Evolutionary conservation across 805 yeast species (phyloP).

Genomic region (Ogataea chonburiensis): DNA sequence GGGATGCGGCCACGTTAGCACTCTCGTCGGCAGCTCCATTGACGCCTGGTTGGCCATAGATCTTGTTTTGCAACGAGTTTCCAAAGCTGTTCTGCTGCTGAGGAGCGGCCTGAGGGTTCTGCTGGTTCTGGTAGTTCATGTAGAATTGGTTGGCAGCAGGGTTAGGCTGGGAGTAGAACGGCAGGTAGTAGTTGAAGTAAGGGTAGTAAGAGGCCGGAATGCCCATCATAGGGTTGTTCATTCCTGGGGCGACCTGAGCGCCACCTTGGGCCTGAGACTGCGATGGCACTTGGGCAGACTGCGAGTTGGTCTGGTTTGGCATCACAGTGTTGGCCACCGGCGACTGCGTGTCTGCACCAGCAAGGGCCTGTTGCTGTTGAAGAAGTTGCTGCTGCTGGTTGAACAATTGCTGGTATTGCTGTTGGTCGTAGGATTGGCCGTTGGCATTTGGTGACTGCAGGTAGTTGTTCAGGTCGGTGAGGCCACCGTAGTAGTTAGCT

Average conservation of each 20-base stretch:
- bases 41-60: slow-evolving; percentile 29
- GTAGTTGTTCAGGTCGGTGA: slow-evolving; percentile 29
- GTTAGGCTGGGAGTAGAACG: slow-evolving; percentile 30
- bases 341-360: slow-evolving; percentile 21
- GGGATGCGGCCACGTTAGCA: slow-evolving; percentile 14
- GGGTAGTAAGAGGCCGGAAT: slow-evolving; percentile 33
- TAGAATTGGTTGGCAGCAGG: slow-evolving; percentile 32
- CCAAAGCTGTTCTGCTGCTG: slow-evolving; percentile 25
- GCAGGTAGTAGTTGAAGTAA: slow-evolving; percentile 34
- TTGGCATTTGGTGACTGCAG: slow-evolving; percentile 25
- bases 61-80: slow-evolving; percentile 26
- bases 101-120: slow-evolving; percentile 22
- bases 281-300: slow-evolving; percentile 17
- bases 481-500: slow-evolving; percentile 25
- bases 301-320: slow-evolving; percentile 18
- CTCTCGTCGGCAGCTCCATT: slow-evolving; percentile 19
- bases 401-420: slow-evolving; percentile 26
- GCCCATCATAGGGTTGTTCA: slow-evolving; percentile 33
- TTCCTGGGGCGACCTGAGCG: slow-evolving; percentile 23
- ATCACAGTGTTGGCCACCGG: slow-evolving; percentile 21
- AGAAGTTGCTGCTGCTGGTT: slow-evolving; percentile 24
- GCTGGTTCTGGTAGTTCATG: slow-evolving; percentile 29
- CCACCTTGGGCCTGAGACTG: slow-evolving; percentile 19
- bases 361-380: slow-evolving; percentile 20
- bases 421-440: slow-evolving; percentile 27